Percentiles rank a stretch among this genome's conserved stretches.
Conservation (phyloP, 169 alveolate species). For the Sarcocystis neurona region DNA sequence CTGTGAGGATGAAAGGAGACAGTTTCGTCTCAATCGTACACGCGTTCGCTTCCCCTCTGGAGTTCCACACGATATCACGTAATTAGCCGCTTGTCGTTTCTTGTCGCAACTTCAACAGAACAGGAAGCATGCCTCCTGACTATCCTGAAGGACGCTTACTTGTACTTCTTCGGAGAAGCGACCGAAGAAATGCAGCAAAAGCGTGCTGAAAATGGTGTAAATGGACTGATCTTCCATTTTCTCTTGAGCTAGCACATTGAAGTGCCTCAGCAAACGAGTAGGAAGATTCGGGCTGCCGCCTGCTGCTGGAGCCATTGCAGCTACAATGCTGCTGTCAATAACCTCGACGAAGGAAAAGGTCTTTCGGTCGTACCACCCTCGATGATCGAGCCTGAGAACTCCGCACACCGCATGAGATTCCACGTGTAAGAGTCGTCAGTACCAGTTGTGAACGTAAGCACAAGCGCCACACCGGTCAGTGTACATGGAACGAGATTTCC, state of each 20-base stretch:
- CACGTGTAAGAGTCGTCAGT: background rate
- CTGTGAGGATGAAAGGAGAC: background rate
- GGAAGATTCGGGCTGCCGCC: constrained; percentile 91
- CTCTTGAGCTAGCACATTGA: constrained; percentile 84
- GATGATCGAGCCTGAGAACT: constrained; percentile 52
- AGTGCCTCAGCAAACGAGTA: constrained; percentile 87
- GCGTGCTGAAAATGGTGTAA: constrained; percentile 81
- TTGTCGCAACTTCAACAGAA: too few relatives aligned
- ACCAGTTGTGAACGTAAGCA: background rate
- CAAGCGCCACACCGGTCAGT: background rate
- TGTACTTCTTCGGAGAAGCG: constrained; percentile 75
- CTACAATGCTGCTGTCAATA: constrained; percentile 81
- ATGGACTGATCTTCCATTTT: constrained; percentile 85
- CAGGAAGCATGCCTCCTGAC: background rate
- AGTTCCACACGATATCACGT: too few relatives aligned
- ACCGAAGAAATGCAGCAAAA: constrained; percentile 79
- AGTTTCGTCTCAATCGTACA: too few relatives aligned
- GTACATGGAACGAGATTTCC: too few relatives aligned
- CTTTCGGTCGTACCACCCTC: constrained; percentile 93
- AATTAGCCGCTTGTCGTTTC: too few relatives aligned
- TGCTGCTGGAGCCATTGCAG: constrained; percentile 93
- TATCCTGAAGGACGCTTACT: background rate
- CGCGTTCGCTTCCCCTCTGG: too few relatives aligned
- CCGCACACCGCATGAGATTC: background rate
- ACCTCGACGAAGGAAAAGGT: constrained; percentile 83